phyloP scores from a whole-genome alignment of 2,329 filamentous ascomycete genomes.

The Diaporthe sp. region DNA sequence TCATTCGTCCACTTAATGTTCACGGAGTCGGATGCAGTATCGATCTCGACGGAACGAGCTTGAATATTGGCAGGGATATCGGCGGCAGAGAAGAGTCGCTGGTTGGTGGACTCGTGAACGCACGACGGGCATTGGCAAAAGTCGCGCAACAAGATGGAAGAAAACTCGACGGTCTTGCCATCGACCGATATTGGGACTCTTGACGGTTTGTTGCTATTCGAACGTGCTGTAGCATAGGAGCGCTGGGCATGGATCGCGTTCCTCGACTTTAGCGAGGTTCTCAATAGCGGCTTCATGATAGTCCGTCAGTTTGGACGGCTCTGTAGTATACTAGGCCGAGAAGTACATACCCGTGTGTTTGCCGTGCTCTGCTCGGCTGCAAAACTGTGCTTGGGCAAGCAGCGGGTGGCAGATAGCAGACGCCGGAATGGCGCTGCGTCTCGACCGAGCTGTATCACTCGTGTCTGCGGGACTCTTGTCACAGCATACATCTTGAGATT shows the following conservation, averaged over 20 bases:
- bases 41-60: background rate
- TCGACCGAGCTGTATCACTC: background rate
- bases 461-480: background rate
- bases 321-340: background rate
- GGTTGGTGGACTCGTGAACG: background rate
- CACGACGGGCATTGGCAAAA: background rate
- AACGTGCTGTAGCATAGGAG: background rate
- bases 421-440: background rate
- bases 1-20: background rate
- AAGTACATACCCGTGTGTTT: background rate
- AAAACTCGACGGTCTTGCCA: background rate
- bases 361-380: background rate
- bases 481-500: background rate
- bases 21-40: background rate
- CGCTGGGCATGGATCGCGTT: background rate
- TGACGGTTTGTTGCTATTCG: background rate
- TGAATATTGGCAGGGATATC: background rate
- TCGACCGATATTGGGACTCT: background rate
- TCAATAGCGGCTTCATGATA: background rate
- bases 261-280: background rate
- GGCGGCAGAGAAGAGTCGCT: background rate
- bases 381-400: background rate
- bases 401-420: background rate
- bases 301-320: background rate
- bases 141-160: background rate